phyloP scores from a whole-genome alignment of 495 filamentous ascomycete genomes.

The Letharia lupina region DNA sequence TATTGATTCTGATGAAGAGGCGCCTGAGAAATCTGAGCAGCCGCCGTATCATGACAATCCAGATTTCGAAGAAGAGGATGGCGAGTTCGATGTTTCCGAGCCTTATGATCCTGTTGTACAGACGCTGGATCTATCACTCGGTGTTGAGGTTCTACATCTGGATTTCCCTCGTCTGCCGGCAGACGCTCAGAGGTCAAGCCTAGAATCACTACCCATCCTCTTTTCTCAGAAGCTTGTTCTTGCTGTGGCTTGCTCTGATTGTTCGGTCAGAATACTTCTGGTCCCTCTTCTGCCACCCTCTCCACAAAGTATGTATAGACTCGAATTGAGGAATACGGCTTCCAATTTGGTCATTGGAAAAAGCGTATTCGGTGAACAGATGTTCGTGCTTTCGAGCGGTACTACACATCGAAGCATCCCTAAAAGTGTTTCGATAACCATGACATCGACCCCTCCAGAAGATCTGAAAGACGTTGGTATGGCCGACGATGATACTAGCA shows the following conservation, averaged over 20 bases:
- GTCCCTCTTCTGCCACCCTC: slow-evolving; percentile 70
- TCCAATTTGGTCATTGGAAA: slow-evolving; percentile 40
- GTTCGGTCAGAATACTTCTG: slow-evolving; percentile 57
- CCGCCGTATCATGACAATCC: slow-evolving; percentile 42
- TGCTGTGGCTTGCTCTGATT: slow-evolving; percentile 61
- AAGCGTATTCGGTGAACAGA: slow-evolving; percentile 54
- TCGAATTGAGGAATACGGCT: slow-evolving; percentile 28
- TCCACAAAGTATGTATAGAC: slow-evolving; percentile 35
- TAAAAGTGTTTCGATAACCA: slow-evolving; percentile 57
- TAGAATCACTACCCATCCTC: slow-evolving; percentile 51
- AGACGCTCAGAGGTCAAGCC: slow-evolving; percentile 35
- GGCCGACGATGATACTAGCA: slow-evolving; percentile 26
- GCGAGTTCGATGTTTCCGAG: slow-evolving; percentile 46
- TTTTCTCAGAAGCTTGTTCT: slow-evolving; percentile 60
- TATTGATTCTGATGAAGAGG: slow-evolving; percentile 73
- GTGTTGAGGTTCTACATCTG: slow-evolving; percentile 51
- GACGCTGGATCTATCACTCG: slow-evolving; percentile 59
- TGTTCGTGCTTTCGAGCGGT: slow-evolving; percentile 43
- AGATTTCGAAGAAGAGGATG: slow-evolving; percentile 50
- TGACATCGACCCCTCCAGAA: slow-evolving; percentile 39
- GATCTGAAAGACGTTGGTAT: slow-evolving; percentile 29
- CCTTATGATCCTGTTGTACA: slow-evolving; percentile 51
- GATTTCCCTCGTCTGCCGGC: slow-evolving; percentile 50
- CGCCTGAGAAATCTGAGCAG: slow-evolving; percentile 32
- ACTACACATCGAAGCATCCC: slow-evolving; percentile 53